Percentiles rank a stretch among this genome's conserved stretches.
These are phyloP conservation scores for Podosphaera leucotricha DNA, from an alignment of 2,329 filamentous ascomycete species.

Conservation along the genomic window DNA sequence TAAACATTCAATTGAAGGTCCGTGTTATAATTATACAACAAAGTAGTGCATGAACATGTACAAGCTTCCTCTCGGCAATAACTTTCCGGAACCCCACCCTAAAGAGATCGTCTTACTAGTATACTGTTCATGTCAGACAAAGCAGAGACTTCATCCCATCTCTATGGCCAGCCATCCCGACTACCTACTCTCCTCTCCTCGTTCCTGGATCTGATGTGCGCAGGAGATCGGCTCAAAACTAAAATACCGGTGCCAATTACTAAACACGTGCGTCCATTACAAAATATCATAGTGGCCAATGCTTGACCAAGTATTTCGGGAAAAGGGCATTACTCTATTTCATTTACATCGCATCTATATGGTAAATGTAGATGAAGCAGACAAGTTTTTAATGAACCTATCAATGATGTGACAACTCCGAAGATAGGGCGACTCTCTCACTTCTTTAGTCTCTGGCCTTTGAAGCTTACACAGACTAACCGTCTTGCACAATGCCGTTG, in stretches of 20 bases:
- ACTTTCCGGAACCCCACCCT: background rate
- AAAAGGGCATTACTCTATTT: background rate
- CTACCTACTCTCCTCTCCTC: background rate
- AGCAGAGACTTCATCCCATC: too few relatives aligned
- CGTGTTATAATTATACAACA: too few relatives aligned
- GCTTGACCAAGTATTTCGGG: background rate
- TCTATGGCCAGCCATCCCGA: background rate
- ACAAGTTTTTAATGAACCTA: background rate
- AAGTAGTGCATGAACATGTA: too few relatives aligned
- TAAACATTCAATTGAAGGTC: background rate
- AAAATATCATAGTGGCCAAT: background rate
- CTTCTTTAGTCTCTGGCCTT: background rate
- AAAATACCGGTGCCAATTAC: background rate
- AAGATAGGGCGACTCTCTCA: background rate
- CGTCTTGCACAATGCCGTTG: background rate
- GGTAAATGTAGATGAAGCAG: background rate
- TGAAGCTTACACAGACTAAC: background rate
- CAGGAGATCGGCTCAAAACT: background rate
- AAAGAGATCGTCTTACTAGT: background rate
- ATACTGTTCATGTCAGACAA: background rate
- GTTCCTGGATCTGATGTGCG: background rate
- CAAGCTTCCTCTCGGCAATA: background rate
- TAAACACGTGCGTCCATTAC: background rate
- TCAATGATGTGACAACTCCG: background rate
- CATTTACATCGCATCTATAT: background rate